Conservation (phyloP, 805 yeast genomes). For the Starmerella bacillaris region DNA sequence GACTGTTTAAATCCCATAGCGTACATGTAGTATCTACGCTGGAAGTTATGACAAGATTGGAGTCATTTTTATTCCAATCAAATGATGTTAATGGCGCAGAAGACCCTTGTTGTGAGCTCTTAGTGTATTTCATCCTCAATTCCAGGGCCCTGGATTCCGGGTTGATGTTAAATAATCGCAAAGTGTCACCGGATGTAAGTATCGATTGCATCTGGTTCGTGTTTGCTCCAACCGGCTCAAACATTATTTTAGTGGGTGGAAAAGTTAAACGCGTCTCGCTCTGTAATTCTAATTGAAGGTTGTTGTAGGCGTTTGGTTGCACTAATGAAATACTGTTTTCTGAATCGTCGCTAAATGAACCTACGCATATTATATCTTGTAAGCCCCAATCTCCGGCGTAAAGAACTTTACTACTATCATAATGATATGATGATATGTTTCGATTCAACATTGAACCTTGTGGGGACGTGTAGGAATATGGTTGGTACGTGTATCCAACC, state of each 20-base stretch:
- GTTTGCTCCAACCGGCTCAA: constrained; percentile 17
- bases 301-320: constrained; percentile 12
- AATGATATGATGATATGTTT: neutral
- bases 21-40: constrained; percentile 95
- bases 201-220: too few species aligned
- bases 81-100: constrained; percentile 80
- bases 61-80: constrained; percentile 72
- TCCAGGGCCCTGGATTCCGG: neutral
- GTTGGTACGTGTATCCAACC: neutral
- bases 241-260: neutral
- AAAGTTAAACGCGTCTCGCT: neutral
- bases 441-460: neutral
- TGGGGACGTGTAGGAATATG: neutral
- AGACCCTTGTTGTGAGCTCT: constrained; percentile 22
- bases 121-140: constrained; percentile 18
- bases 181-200: constrained; percentile 55
- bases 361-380: constrained; percentile 39
- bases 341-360: constrained; percentile 66
- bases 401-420: constrained; percentile 33
- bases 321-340: constrained; percentile 37
- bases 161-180: constrained; percentile 40
- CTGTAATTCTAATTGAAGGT: neutral
- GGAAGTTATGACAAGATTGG: constrained; percentile 57
- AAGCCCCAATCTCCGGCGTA: constrained; percentile 37
- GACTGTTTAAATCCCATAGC: constrained; percentile 67